Conservation (phyloP, 441 rosid species). For the Mallotus japonicus region DNA sequence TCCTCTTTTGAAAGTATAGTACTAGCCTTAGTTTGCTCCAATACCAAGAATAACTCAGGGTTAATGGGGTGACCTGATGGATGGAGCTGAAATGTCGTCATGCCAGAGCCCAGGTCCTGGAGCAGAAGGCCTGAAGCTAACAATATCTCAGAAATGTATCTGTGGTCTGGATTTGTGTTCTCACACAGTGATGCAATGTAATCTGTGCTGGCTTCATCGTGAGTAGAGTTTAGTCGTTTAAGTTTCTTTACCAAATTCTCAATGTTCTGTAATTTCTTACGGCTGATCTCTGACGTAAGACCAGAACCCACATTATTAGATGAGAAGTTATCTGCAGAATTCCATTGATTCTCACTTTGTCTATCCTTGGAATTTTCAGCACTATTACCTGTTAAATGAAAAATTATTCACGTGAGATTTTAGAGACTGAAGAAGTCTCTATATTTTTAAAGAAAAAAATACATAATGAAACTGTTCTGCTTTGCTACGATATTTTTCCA, state of each 20-base stretch:
- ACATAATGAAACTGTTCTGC: not conserved
- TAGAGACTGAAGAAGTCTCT: constrained; percentile 6
- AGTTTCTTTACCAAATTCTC: constrained; percentile 82
- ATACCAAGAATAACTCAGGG: constrained; percentile 75
- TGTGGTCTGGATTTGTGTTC: constrained; percentile 71
- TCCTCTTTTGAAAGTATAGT: constrained; percentile 43
- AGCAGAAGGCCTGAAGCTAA: constrained; percentile 90
- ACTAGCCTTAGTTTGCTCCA: constrained; percentile 80
- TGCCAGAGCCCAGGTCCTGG: constrained; percentile 60
- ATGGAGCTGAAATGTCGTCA: constrained; percentile 69
- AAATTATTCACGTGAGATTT: constrained; percentile 21
- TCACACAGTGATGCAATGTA: constrained; percentile 92
- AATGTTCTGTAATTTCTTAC: constrained; percentile 75
- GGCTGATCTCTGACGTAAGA: constrained; percentile 59
- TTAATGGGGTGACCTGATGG: constrained; percentile 82
- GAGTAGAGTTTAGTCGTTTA: constrained; percentile 66
- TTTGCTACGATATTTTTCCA: too few species aligned
- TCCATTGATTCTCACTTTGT: constrained; percentile 45
- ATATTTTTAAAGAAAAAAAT: not conserved
- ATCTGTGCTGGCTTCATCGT: constrained; percentile 80
- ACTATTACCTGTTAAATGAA: constrained; percentile 38
- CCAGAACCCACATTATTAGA: constrained; percentile 31
- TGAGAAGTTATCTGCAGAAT: constrained; percentile 38
- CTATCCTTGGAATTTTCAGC: constrained; percentile 30
- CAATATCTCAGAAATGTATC: constrained; percentile 88